phyloP scores from a whole-genome alignment of 805 yeast genomes.

The Torulaspora indica region DNA sequence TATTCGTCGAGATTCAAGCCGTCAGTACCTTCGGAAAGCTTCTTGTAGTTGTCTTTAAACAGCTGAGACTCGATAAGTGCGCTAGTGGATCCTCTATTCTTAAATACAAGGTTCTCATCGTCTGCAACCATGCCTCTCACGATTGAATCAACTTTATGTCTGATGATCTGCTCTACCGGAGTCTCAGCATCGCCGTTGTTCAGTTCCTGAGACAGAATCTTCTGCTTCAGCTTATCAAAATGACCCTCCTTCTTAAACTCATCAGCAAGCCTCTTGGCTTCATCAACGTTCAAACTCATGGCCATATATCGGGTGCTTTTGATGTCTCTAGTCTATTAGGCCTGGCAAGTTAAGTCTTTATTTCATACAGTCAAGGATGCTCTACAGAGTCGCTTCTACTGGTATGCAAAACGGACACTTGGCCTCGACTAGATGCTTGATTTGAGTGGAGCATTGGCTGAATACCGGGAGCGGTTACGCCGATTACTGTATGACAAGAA shows the following conservation, averaged over 20 bases:
- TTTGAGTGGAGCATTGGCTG: neutral
- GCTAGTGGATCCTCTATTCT: conserved; percentile 35
- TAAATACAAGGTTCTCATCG: conserved; percentile 32
- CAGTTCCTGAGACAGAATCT: conserved; percentile 20
- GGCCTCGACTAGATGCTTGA: neutral
- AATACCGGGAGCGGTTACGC: neutral
- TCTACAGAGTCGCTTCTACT: neutral
- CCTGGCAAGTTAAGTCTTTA: neutral
- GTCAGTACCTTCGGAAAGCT: conserved; percentile 16
- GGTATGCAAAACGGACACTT: neutral
- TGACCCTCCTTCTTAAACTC: conserved; percentile 33
- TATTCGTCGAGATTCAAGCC: conserved; percentile 23
- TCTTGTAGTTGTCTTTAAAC: conserved; percentile 28
- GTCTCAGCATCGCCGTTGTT: conserved; percentile 4
- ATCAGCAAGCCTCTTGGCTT: conserved; percentile 28
- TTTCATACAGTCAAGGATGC: neutral
- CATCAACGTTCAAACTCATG: conserved; percentile 15
- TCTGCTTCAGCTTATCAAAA: conserved; percentile 31
- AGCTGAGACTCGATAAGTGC: conserved; percentile 34
- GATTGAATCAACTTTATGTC: conserved; percentile 18
- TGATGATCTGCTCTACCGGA: conserved; percentile 20
- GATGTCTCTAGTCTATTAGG: neutral
- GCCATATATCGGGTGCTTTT: no score
- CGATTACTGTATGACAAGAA: neutral
- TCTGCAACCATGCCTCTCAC: conserved; percentile 29